phyloP scores from a whole-genome alignment of 2,329 filamentous ascomycete genomes.

The Didymellaceae sp. region DNA sequence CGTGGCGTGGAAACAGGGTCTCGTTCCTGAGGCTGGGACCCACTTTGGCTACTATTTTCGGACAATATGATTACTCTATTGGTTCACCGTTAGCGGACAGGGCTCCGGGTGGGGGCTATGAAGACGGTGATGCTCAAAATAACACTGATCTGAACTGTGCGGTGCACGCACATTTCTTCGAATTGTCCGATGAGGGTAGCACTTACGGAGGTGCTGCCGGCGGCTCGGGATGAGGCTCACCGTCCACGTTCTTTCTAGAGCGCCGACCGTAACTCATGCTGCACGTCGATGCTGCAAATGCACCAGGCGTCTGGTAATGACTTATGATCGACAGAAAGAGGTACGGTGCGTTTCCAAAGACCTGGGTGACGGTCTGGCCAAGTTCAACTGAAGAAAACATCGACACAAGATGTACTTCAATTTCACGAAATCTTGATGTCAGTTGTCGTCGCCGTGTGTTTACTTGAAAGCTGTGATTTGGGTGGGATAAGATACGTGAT shows the following conservation, averaged over 20 bases:
- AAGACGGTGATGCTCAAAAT: slow-evolving; percentile 1
- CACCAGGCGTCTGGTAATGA: slow-evolving; percentile 1
- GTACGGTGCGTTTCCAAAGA: slow-evolving; percentile 8
- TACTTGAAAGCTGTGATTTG: not conserved
- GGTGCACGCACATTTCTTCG: not conserved
- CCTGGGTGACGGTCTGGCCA: not conserved
- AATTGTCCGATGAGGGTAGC: not conserved
- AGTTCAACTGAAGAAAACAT: not conserved
- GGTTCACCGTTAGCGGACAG: slow-evolving; percentile 10
- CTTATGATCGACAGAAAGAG: slow-evolving; percentile 3
- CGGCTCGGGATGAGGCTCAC: slow-evolving; percentile 31
- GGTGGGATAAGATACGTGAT: not conserved
- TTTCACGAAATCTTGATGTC: not conserved
- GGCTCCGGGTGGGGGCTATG: not conserved
- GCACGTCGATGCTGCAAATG: not conserved
- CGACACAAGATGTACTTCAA: not conserved
- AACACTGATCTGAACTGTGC: not conserved
- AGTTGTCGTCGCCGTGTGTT: not conserved
- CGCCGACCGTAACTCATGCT: not conserved
- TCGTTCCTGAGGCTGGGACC: slow-evolving; percentile 28
- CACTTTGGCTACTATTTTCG: slow-evolving; percentile 23
- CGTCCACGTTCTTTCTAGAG: not conserved
- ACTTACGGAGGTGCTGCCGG: slow-evolving; percentile 40
- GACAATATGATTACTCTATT: slow-evolving; percentile 37
- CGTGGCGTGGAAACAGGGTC: slow-evolving; percentile 29